A percentile compares a stretch with the other conserved stretches of the same genome.
These are phyloP conservation scores for Gynochthodes officinalis DNA, from an alignment of 257 asterid species.

Conservation along the genomic window DNA sequence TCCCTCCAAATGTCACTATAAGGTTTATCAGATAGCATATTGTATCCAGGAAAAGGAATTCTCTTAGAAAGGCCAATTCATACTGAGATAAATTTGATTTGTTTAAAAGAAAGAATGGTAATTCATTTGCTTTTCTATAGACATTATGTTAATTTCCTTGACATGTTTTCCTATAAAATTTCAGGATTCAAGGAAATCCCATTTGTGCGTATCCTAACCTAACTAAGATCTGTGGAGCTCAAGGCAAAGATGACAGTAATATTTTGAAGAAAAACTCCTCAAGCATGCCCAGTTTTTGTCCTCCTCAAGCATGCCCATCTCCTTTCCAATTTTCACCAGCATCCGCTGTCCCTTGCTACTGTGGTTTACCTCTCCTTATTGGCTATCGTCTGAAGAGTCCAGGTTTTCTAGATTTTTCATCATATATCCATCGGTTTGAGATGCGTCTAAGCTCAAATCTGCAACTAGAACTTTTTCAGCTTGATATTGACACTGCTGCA, in stretches of 20 bases:
- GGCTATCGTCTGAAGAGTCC: constrained; percentile 92
- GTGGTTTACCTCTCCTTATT: constrained; percentile 71
- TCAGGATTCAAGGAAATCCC: constrained; percentile 86
- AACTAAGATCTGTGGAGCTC: constrained; percentile 46
- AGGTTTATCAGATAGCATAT: constrained; percentile 44
- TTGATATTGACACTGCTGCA: constrained; percentile 40
- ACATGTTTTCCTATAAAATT: constrained; percentile 3
- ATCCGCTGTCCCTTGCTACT: constrained; percentile 51
- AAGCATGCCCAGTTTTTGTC: constrained; percentile 41
- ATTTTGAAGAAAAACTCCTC: constrained; percentile 22
- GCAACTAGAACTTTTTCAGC: constrained; percentile 49
- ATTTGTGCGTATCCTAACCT: constrained; percentile 37
- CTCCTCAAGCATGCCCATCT: constrained; percentile 47
- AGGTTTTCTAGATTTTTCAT: constrained; percentile 61
- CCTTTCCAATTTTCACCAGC: constrained; percentile 57
- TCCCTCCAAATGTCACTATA: constrained; percentile 56
- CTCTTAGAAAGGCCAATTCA: neutral
- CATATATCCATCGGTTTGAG: constrained; percentile 49
- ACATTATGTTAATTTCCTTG: neutral
- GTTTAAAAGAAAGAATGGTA: neutral
- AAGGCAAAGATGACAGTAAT: constrained; percentile 31
- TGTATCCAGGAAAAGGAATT: constrained; percentile 10
- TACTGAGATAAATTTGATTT: neutral
- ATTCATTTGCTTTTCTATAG: neutral
- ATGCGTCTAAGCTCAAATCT: constrained; percentile 56